Percentiles rank a stretch among this genome's conserved stretches.
Evolutionary conservation across 2,329 filamentous ascomycete genomes (phyloP).

Genomic region (Cladosporium phlei): DNA sequence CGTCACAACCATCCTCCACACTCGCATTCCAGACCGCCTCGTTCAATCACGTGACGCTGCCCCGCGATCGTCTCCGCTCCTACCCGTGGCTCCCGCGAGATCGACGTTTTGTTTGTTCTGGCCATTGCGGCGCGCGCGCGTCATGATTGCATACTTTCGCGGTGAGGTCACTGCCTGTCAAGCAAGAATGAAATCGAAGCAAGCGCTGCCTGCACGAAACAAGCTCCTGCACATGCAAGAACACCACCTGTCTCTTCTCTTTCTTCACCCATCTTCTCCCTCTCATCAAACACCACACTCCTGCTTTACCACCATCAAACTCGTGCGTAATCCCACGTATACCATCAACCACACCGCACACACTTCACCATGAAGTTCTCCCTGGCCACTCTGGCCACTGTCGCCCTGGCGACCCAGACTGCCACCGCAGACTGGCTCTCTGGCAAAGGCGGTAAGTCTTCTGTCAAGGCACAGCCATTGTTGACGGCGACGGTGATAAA

Average conservation of each 20-base stretch:
- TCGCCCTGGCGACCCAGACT: constrained; percentile 66
- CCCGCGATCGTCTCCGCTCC: background rate
- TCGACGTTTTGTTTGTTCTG: background rate
- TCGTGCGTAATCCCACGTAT: background rate
- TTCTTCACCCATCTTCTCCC: background rate
- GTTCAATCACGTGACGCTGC: background rate
- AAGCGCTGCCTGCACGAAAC: too few species aligned
- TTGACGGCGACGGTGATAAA: background rate
- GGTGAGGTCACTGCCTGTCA: background rate
- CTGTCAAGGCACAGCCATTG: background rate
- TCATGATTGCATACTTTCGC: background rate
- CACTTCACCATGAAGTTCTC: constrained; percentile 66
- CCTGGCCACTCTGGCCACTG: constrained; percentile 62
- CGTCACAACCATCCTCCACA: too few species aligned
- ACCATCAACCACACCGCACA: background rate
- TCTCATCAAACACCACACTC: background rate
- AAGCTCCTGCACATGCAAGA: too few species aligned
- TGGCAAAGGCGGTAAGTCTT: constrained; percentile 68
- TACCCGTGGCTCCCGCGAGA: background rate
- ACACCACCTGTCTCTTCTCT: constrained; percentile 5
- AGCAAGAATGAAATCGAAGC: too few species aligned
- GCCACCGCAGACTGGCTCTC: constrained; percentile 78
- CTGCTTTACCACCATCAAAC: background rate
- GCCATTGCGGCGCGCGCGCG: background rate
- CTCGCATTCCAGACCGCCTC: too few species aligned